These are phyloP conservation scores for Oryza meyeriana DNA, from an alignment of 176 grass and related monocot genomes.

Conservation along the genomic window DNA sequence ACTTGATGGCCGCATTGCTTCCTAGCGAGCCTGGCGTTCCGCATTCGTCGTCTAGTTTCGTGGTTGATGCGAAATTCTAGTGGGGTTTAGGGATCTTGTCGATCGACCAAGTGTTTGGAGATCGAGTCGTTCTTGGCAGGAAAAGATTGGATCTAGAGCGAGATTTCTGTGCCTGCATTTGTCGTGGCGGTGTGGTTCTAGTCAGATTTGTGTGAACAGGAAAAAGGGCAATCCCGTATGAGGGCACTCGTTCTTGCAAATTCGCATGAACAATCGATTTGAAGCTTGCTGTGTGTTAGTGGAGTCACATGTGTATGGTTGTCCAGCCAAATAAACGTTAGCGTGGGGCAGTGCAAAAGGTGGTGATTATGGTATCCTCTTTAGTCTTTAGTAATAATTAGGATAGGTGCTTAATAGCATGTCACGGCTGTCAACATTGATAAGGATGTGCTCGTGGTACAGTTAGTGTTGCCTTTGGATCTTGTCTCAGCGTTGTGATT, in stretches of 20 bases:
- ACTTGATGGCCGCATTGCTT: background rate
- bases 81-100: background rate
- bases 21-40: too few relatives aligned
- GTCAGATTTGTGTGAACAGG: background rate
- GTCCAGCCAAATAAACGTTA: background rate
- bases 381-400: background rate
- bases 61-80: background rate
- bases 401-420: background rate
- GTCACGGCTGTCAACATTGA: background rate
- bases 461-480: background rate
- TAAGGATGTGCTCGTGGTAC: background rate
- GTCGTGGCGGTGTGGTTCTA: background rate
- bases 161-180: slow-evolving; percentile 6
- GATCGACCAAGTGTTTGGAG: background rate
- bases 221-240: background rate
- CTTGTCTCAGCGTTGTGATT: background rate
- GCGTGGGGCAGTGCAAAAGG: slow-evolving; percentile 3
- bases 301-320: slow-evolving; percentile 28
- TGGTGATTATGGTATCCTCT: slow-evolving; percentile 4
- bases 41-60: background rate
- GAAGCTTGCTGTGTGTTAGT: background rate
- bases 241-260: background rate
- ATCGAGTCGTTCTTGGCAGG: background rate
- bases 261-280: background rate
- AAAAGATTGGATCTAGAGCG: slow-evolving; percentile 8